Evolutionary conservation across 495 filamentous ascomycete species (phyloP).

Genomic region (Choiromyces venosus): DNA sequence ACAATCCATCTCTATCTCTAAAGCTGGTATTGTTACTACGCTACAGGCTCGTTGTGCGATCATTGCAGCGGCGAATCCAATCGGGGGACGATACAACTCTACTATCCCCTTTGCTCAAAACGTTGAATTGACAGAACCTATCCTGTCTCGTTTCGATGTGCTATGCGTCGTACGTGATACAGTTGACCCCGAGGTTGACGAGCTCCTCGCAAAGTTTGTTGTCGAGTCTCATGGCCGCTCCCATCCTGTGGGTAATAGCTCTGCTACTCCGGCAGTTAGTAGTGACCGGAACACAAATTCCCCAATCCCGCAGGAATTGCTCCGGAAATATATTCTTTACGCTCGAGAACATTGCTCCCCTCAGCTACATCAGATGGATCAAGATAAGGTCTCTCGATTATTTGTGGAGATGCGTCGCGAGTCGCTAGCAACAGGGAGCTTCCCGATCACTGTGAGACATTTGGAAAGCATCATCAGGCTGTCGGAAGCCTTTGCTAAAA

Average conservation of each 20-base stretch:
- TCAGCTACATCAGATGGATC: slow-evolving; percentile 95
- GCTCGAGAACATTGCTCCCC: slow-evolving; percentile 84
- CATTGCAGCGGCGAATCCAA: slow-evolving; percentile 93
- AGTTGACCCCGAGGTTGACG: slow-evolving; percentile 94
- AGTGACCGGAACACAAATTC: slow-evolving; percentile 15
- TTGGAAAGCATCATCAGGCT: slow-evolving; percentile 96
- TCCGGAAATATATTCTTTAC: slow-evolving; percentile 96
- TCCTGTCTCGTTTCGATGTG: slow-evolving; percentile 97
- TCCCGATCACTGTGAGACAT: slow-evolving; percentile 98
- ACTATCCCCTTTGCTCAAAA: slow-evolving; percentile 93
- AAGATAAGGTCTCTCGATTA: slow-evolving; percentile 89
- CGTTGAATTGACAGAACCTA: slow-evolving; percentile 94
- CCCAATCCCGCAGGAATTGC: slow-evolving; percentile 75
- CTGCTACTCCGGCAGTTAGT: background rate
- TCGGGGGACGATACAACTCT: slow-evolving; percentile 93
- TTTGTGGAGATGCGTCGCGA: slow-evolving; percentile 97
- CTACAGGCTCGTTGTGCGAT: slow-evolving; percentile 97
- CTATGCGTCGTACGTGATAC: slow-evolving; percentile 95
- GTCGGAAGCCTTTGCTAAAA: slow-evolving; percentile 92
- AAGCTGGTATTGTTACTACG: slow-evolving; percentile 97
- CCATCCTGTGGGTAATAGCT: slow-evolving; percentile 55
- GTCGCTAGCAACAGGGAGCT: slow-evolving; percentile 84
- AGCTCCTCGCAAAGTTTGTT: slow-evolving; percentile 90
- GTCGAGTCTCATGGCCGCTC: slow-evolving; percentile 86
- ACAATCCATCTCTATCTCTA: slow-evolving; percentile 99